Conservation (phyloP, 2,329 filamentous ascomycete species). For the Didymella keratinophila region DNA sequence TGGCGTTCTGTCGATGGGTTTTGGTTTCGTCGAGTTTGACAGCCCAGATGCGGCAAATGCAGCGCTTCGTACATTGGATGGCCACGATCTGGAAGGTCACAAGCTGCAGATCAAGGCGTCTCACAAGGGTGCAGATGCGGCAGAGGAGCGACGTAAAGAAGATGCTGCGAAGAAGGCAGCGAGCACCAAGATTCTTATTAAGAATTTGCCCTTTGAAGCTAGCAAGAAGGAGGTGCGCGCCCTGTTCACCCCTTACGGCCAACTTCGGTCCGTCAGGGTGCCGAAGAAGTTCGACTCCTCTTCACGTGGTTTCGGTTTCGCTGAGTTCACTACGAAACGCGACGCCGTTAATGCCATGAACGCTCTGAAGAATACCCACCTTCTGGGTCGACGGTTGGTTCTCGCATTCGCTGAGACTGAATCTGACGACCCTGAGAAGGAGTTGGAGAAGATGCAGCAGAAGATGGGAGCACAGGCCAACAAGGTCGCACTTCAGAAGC, state of each 20-base stretch:
- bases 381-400: constrained; percentile 87
- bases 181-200: constrained; percentile 93
- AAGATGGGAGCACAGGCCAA: constrained; percentile 91
- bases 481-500: constrained; percentile 87
- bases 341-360: constrained; percentile 93
- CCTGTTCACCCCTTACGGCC: constrained; percentile 88
- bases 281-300: constrained; percentile 93
- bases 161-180: constrained; percentile 83
- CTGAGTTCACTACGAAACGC: constrained; percentile 88
- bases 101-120: constrained; percentile 84
- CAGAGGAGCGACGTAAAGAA: constrained; percentile 82
- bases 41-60: constrained; percentile 79
- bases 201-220: constrained; percentile 96
- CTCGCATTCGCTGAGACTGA: constrained; percentile 92
- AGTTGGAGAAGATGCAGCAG: constrained; percentile 96
- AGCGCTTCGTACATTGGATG: constrained; percentile 86
- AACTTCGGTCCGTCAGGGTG: constrained; percentile 89
- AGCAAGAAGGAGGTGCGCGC: constrained; percentile 86
- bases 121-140: constrained; percentile 85
- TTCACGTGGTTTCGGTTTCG: constrained; percentile 94
- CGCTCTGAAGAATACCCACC: constrained; percentile 88
- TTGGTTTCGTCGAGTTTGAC: constrained; percentile 87
- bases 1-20: constrained; percentile 93
- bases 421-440: constrained; percentile 88
- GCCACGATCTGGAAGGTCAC: constrained; percentile 85